Conservation (phyloP, 768 basidiomycete species). For the Mycena haematopus region DNA sequence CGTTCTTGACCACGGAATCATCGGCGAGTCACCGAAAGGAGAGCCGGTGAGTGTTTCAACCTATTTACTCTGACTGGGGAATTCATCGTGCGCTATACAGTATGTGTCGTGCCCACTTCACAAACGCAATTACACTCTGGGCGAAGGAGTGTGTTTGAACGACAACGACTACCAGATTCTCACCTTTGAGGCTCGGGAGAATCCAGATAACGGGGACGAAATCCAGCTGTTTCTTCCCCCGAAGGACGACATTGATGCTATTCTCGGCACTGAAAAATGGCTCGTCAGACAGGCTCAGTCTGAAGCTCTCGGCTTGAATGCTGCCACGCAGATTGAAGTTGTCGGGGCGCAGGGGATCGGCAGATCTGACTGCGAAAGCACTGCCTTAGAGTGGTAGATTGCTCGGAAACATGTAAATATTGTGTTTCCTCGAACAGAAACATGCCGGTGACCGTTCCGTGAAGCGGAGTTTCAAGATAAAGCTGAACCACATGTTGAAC, state of each 20-base stretch:
- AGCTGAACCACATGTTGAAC: too few species aligned
- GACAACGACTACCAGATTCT: constrained; percentile 65
- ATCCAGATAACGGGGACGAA: constrained; percentile 38
- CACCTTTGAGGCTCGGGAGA: constrained; percentile 62
- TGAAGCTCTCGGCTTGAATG: constrained; percentile 42
- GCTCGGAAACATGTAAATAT: too few species aligned
- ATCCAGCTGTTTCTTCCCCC: constrained; percentile 61
- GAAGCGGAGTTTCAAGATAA: too few species aligned
- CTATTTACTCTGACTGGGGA: constrained; percentile 13
- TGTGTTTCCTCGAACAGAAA: neutral
- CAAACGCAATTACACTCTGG: constrained; percentile 68
- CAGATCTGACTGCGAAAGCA: constrained; percentile 20
- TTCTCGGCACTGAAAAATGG: constrained; percentile 70
- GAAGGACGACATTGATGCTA: constrained; percentile 58
- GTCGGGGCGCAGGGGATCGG: constrained; percentile 29
- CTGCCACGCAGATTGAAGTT: constrained; percentile 41
- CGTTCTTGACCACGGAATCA: constrained; percentile 71
- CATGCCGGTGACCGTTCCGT: neutral
- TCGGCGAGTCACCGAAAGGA: constrained; percentile 67
- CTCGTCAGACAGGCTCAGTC: constrained; percentile 60
- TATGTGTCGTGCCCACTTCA: constrained; percentile 62
- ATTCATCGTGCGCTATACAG: constrained; percentile 30
- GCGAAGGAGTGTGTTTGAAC: constrained; percentile 62
- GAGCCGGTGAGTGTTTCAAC: constrained; percentile 51
- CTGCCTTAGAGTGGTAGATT: constrained; percentile 32